Evolutionary conservation across 2,329 filamentous ascomycete species (phyloP), one percentile per base, ranked within the genome.

Genomic region (Verticillium dahliae): DNA sequence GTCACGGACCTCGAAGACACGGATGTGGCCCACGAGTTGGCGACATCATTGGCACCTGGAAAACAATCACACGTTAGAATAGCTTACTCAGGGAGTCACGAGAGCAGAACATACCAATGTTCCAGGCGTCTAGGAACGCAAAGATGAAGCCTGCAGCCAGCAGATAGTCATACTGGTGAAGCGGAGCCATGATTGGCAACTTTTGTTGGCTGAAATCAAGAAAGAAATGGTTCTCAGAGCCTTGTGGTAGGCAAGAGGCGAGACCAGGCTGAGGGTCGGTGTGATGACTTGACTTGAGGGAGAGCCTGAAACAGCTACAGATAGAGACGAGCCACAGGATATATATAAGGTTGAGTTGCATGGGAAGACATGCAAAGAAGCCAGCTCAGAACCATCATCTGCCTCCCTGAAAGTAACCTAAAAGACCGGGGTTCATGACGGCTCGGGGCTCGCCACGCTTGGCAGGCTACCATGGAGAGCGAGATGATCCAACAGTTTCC

Each of bases 101-200:
- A 41, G 56, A 33, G 14, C 6, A 39, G 13, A 37, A 13, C 73
- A 63, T 72, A 78, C 84, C 85, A 65, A 86, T 87, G 69, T 87
- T 88, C 82, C 83, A 89, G 60, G 85, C 85, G 71, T 88, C 86
- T 50, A 89, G 81, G 69, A 85, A 84, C 63, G 86, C 84, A 72
- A 89, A 89, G 62, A 88, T 80, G 60, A 83, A 85, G 73, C 83
- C 85, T 60, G 88, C 81, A 67, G 83, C 86, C 66, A 88, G 84
- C 64, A 88, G 77, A 70, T 87, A 88, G 72, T 86, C 81, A 65
- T 81, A 88, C 68, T 88, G 79, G 62, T 77, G 75, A 59, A 85
- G 72, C 60, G 63, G 39, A 34, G 58, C 31, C 58, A 59, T 59
- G 31, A n/a, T 55, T 52, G 45, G 45, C 45, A 52, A 22, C 39